Base-by-base conservation (phyloP, 352 stramenopile genomes). In the Globisporangium nunn region DNA sequence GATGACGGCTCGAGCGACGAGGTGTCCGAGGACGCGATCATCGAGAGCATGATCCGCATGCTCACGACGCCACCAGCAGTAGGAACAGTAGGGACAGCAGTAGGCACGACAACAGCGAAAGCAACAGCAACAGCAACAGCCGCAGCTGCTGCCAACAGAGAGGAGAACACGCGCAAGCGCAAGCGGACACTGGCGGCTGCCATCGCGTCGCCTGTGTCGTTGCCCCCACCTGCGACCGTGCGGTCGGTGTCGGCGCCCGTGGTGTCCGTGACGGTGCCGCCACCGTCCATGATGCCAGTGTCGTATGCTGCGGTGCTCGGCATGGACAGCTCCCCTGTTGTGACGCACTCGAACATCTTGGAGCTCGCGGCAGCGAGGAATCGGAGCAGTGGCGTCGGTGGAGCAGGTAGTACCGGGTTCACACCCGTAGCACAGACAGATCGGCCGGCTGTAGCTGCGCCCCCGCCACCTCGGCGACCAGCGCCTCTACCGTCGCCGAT, bases 31-130 rank as follows among this genome's bases (percentile, higher is more conserved):
- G 57, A 69, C 48, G 68, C 75, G 54, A 58, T 91, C 10, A 78
- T 91, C 62, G 67, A 88, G 54, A 68, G 64, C 8, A 79, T 91
- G 66, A 73, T 91, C 56, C 57, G 50, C 15, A 45, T 76, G 60
- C 63, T 75, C 47, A 75, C 31, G 30, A 10, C n/a, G 23, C 23
- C 23, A 23, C 23, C 23, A 37, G 2, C 33, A 37, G 33, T 5
- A 37, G 10, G 33, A 37, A 37, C 33, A 37, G 33, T 5, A 37
- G 33, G 23, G 23, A 23, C 23, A 37, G 2, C 33, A 37, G 33
- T 5, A 37, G 10, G 33, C 6, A 37, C 33, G 10, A 8, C 6
- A 37, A 8, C 33, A 37, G 33, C 33, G 33, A 37, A 5, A 37
- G 0, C 33, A 37, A 8, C 6, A 8, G 33, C 33, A 29, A 23